Base-by-base conservation (phyloP, 257 asterid species). In the Solanum medicagineum region DNA sequence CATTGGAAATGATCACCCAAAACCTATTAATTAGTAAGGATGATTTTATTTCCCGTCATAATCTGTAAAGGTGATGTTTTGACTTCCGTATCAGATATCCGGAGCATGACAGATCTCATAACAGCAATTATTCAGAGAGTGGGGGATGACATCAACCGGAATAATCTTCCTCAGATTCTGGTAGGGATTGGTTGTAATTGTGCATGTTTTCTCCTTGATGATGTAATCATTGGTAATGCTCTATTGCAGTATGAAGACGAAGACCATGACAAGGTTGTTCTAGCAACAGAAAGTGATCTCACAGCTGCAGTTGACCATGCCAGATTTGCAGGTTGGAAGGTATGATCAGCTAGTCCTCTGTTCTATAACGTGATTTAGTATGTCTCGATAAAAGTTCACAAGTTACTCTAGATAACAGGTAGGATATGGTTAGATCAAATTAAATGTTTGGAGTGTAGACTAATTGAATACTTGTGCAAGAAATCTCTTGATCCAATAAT, bases 241-340 rank as follows among this genome's bases (percentile, higher is more conserved):
- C n/a, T 62, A 14, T 53, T 88, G 86, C 90, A 96, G 99, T 96
- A 96, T 75, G 99, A 96, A 88, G 99, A 96, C 26, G 98, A 94
- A 85, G 99, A 96, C 86, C 88, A 89, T 53, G 99, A 96, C 93
- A 92, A 90, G 85, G 94, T 96, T 65, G 88, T 96, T 60, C 93
- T 96, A 84, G 97, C 98, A 86, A 91, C 98, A 45, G 97, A 96
- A 74, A 86, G 92, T 84, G 99, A 96, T 92, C 99, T 96, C 80
- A 90, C 88, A 80, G 98, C 97, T n/a, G 98, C 99, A 24, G 90
- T 96, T 49, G 93, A 92, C 88, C 98, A 96, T 81, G 99, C 99
- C 70, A 91, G 89, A 91, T 90, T 88, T n/a, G 93, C 91, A 49
- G 98, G 98, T 81, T 96, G 99, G 99, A 96, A 95, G 99, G 99